These are phyloP conservation scores for Cerioporus squamosus DNA, from an alignment of 1,284 basidiomycete genomes.

Conservation along the genomic window DNA sequence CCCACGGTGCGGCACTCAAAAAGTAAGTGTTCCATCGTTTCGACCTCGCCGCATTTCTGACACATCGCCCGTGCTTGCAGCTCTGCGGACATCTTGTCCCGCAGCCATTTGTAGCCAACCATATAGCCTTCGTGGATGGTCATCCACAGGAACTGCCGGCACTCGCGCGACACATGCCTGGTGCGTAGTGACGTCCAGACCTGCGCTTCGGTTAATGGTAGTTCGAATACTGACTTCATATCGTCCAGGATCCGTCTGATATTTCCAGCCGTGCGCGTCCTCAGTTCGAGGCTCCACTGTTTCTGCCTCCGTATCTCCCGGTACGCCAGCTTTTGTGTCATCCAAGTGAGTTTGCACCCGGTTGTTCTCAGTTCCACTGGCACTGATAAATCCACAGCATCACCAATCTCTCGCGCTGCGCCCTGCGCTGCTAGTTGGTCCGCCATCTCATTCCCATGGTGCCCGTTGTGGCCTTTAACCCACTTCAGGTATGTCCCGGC, in stretches of 20 bases:
- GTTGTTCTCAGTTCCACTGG: not conserved
- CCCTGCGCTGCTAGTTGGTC: slow-evolving; percentile 28
- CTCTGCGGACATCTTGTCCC: slow-evolving; percentile 20
- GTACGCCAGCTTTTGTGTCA: slow-evolving; percentile 36
- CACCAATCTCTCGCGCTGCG: not conserved
- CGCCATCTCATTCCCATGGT: slow-evolving; percentile 30
- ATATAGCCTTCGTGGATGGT: slow-evolving; percentile 35
- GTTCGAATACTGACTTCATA: not conserved
- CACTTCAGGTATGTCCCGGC: slow-evolving; percentile 27
- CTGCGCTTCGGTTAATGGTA: not conserved
- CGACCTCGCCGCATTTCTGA: slow-evolving; percentile 27
- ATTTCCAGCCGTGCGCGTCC: not conserved
- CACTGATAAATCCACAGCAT: not conserved
- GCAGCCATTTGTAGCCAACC: slow-evolving; percentile 36
- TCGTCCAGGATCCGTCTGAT: not conserved
- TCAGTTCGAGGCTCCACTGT: not conserved
- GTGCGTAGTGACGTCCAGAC: slow-evolving; percentile 20
- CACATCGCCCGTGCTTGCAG: slow-evolving; percentile 31
- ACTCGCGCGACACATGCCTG: slow-evolving; percentile 29
- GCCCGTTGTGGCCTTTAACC: slow-evolving; percentile 34
- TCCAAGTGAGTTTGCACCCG: slow-evolving; percentile 28
- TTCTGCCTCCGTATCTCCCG: slow-evolving; percentile 20
- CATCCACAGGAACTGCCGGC: slow-evolving; percentile 38
- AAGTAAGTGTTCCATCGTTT: slow-evolving; percentile 41
- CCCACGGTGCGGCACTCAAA: slow-evolving; percentile 31